Evolutionary conservation across 441 rosid species (phyloP).

Genomic region (Pelargonium myrrhifolium): DNA sequence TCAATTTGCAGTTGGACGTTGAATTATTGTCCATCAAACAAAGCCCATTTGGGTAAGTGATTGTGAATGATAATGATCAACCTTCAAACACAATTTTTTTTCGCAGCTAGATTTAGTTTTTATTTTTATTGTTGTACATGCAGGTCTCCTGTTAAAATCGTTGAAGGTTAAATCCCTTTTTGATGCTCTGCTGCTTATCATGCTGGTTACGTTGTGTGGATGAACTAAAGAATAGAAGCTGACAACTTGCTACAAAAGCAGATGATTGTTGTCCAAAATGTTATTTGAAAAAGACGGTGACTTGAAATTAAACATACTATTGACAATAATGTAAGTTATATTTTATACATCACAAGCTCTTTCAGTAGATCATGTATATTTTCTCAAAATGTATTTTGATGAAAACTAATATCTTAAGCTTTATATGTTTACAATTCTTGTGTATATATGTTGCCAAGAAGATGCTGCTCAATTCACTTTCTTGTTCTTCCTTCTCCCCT

Average conservation of each 20-base stretch:
- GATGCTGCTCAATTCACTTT: background rate
- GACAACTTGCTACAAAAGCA: background rate
- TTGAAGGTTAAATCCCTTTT: constrained; percentile 49
- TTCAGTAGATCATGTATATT: too few species aligned
- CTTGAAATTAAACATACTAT: too few species aligned
- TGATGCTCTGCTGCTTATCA: background rate
- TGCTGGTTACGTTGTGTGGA: constrained; percentile 4
- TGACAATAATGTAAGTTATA: too few species aligned
- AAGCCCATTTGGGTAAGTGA: constrained; percentile 79
- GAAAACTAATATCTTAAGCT: background rate
- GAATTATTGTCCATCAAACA: constrained; percentile 83
- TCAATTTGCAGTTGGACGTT: constrained; percentile 63
- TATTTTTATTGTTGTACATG: constrained; percentile 15
- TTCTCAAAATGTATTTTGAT: background rate
- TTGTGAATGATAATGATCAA: background rate
- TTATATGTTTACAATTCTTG: background rate
- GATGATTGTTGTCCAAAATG: too few species aligned
- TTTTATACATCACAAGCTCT: too few species aligned
- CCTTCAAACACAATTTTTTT: background rate
- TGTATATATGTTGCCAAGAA: background rate
- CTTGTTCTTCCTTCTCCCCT: too few species aligned
- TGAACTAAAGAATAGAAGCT: constrained; percentile 12
- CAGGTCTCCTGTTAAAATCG: constrained; percentile 71
- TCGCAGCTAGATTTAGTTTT: background rate
- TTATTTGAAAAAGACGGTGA: too few species aligned